Evolutionary conservation across 148 eudicot species (phyloP), one percentile per base, ranked within the genome.

Genomic region (Spergularia bocconei): DNA sequence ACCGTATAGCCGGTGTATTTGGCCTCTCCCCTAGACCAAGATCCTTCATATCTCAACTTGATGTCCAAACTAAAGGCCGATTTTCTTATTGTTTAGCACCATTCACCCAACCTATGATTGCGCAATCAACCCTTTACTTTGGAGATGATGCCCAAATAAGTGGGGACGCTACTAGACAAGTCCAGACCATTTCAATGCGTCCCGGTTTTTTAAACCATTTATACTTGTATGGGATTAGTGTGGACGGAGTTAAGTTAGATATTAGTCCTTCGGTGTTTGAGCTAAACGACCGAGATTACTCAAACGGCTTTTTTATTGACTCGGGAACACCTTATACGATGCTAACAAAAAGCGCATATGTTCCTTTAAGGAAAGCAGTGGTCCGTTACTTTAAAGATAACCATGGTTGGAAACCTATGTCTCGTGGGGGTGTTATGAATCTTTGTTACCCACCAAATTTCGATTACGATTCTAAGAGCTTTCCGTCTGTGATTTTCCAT

Each of bases 101-200:
- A 19, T 5, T 50, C 51, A 54, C 17, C 17, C 71, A 38, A 2
- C 15, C 8, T 1, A 4, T 6, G 8, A 0, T 7, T 4, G 39
- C 53, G 2, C 16, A 36, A n/a, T 64, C 78, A 4, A 54, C 77
- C 47, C 52, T 75, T 13, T 19, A 64, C 19, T 64, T 36, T 2
- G 68, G 61, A 0, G 77, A 74, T 11, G 77, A 74, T 29, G 77
- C 77, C 17, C 50, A 74, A 52, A 51, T 74, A 13, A 52, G 55
- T 3, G 67, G 19, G 52, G 67, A 17, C 7, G 48, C 19, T 12
- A 21, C 1, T 8, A 61, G 41, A 16, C 44, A 9, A 14, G 77
- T 74, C 10, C 16, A 62, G 25, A 33, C 55, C n/a, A 48, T 74
- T 23, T n/a, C 60, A n/a, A 74, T 74, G 77, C 1, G 52, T 13